Conservation (phyloP, 768 basidiomycete species). For the Lactarius tabidus region DNA sequence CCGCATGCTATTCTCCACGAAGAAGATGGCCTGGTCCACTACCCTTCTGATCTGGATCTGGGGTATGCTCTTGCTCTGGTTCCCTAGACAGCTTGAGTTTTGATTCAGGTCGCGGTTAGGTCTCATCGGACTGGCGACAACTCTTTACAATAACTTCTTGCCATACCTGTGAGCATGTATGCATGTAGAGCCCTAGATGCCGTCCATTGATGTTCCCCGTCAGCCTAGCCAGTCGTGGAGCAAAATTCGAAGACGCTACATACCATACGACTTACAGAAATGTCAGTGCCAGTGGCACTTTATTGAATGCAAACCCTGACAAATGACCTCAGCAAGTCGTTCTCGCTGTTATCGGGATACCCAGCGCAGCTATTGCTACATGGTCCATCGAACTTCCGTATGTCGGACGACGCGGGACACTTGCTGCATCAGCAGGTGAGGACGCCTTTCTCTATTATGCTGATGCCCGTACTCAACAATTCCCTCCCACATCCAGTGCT, state of each 20-base stretch:
- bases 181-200: not conserved
- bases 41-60: constrained; percentile 47
- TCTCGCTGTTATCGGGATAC: constrained; percentile 61
- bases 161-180: constrained; percentile 33
- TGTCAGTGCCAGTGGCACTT: constrained; percentile 26
- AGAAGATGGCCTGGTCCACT: constrained; percentile 62
- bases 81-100: not conserved
- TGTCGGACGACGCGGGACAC: constrained; percentile 63
- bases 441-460: constrained; percentile 27
- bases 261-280: constrained; percentile 38
- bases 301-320: not conserved
- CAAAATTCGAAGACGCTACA: constrained; percentile 35
- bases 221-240: constrained; percentile 35
- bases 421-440: constrained; percentile 60
- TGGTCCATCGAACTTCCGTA: constrained; percentile 62
- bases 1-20: constrained; percentile 57
- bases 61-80: constrained; percentile 34
- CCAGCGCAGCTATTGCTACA: constrained; percentile 68
- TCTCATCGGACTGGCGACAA: constrained; percentile 36
- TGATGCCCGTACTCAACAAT: constrained; percentile 45
- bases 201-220: not conserved
- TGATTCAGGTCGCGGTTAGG: constrained; percentile 22
- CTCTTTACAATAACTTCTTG: constrained; percentile 38
- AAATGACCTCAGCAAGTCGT: constrained; percentile 56
- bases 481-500: constrained; percentile 49